Conservation (phyloP, 345 rosid genomes). For the Laguncularia racemosa region DNA sequence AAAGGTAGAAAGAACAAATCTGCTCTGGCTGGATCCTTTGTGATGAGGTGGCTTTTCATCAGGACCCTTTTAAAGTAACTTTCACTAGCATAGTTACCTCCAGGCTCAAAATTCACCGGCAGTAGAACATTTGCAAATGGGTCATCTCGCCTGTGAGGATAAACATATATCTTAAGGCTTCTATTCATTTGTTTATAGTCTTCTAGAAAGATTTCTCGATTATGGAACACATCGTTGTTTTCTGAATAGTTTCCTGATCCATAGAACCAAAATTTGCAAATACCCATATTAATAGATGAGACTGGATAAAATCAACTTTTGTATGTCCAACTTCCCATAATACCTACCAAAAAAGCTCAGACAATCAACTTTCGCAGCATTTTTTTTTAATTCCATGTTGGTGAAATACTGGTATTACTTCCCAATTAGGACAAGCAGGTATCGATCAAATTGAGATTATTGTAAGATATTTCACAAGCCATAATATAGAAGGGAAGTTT, state of each 20-base stretch:
- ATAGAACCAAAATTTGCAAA: conserved; percentile 25
- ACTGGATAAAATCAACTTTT: neutral
- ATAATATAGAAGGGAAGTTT: too few species aligned
- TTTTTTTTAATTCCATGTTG: too few species aligned
- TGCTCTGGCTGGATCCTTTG: conserved; percentile 32
- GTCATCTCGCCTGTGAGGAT: conserved; percentile 39
- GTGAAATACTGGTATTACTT: too few species aligned
- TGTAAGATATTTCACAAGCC: too few species aligned
- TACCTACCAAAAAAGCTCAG: too few species aligned
- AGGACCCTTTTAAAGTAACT: conserved; percentile 51
- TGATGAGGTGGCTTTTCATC: conserved; percentile 42
- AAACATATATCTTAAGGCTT: conserved; percentile 48
- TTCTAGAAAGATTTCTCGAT: conserved; percentile 36
- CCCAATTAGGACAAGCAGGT: too few species aligned
- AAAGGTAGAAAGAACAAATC: conserved; percentile 56
- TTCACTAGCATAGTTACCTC: conserved; percentile 54
- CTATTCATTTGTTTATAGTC: conserved; percentile 48
- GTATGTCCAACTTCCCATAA: neutral
- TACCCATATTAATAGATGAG: neutral
- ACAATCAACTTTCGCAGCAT: too few species aligned
- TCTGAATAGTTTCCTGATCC: conserved; percentile 33
- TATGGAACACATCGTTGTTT: conserved; percentile 34
- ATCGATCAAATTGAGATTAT: too few species aligned
- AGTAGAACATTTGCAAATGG: conserved; percentile 38
- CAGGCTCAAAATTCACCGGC: conserved; percentile 38